A percentile compares a stretch with the other conserved stretches of the same genome.
Conservation (phyloP, 176 grass and related monocot genomes). For the Urochloa ruziziensis region DNA sequence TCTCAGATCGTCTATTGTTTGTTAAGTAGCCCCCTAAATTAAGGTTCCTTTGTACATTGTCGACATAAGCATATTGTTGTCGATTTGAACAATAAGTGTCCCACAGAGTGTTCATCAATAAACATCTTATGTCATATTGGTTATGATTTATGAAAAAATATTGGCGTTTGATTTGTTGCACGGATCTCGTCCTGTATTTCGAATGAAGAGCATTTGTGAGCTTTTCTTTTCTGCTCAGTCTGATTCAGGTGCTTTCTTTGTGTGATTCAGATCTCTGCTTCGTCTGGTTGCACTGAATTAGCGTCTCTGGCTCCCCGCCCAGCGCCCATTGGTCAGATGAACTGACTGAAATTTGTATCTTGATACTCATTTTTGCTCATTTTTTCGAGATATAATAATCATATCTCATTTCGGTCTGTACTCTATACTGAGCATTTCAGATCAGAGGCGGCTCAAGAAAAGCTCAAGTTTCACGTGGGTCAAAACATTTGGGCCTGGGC, state of each 20-base stretch:
- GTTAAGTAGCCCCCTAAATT: conserved; percentile 11
- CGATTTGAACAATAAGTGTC: conserved; percentile 47
- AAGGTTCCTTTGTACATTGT: conserved; percentile 45
- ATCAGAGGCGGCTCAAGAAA: background rate
- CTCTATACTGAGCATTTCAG: background rate
- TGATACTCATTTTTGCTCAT: background rate
- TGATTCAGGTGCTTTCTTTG: background rate
- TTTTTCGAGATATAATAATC: no score
- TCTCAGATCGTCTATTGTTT: conserved; percentile 30
- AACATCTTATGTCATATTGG: conserved; percentile 9
- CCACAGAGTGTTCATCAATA: conserved; percentile 23
- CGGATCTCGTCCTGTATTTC: background rate
- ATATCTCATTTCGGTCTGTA: background rate
- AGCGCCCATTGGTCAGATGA: background rate
- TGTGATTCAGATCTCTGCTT: background rate
- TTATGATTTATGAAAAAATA: background rate
- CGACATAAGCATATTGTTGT: conserved; percentile 35
- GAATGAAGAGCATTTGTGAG: background rate
- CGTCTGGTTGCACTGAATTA: background rate
- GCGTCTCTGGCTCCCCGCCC: background rate
- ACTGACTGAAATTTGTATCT: background rate
- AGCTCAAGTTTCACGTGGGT: background rate
- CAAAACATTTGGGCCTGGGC: background rate
- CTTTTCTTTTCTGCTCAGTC: background rate
- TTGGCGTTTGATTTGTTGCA: background rate